Conservation (phyloP, 1,284 basidiomycete species). For the Trichosporon asahii region DNA sequence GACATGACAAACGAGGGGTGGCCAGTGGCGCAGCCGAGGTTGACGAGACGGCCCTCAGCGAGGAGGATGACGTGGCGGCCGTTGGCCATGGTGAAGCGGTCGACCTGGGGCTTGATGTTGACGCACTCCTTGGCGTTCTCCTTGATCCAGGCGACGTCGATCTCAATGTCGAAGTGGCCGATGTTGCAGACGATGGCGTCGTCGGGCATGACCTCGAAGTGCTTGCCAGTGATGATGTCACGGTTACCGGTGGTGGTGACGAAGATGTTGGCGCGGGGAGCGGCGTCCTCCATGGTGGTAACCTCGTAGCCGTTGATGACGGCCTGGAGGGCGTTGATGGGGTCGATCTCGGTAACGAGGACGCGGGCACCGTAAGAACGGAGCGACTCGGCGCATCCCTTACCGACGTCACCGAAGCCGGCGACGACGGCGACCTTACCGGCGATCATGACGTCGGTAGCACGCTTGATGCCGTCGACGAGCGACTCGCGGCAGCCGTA, state of each 20-base stretch:
- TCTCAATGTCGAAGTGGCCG: slow-evolving; percentile 98
- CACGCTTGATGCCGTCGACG: slow-evolving; percentile 99
- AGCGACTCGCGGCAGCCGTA: slow-evolving; percentile 99
- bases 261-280: slow-evolving; percentile 82
- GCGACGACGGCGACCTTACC: slow-evolving; percentile 99
- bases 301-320: slow-evolving; percentile 99
- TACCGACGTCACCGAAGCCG: slow-evolving; percentile 98
- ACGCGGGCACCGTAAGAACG: slow-evolving; percentile 96
- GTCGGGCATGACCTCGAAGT: slow-evolving; percentile 93
- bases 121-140: slow-evolving; percentile 75
- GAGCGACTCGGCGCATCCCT: slow-evolving; percentile 98
- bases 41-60: slow-evolving; percentile 96
- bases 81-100: slow-evolving; percentile 87
- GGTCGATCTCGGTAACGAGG: slow-evolving; percentile 95
- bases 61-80: slow-evolving; percentile 96
- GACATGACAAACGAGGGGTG: slow-evolving; percentile 97
- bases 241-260: slow-evolving; percentile 99
- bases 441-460: slow-evolving; percentile 99
- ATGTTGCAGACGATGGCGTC: slow-evolving; percentile 95
- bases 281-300: slow-evolving; percentile 96
- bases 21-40: slow-evolving; percentile 88
- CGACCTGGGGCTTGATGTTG: slow-evolving; percentile 99
- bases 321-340: slow-evolving; percentile 99
- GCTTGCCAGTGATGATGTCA: slow-evolving; percentile 91
- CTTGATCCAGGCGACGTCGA: slow-evolving; percentile 99